Percentiles rank a stretch among this genome's conserved stretches.
These are phyloP conservation scores for Pichia sp. DNA, from an alignment of 1,139 yeast species.

Conservation along the genomic window DNA sequence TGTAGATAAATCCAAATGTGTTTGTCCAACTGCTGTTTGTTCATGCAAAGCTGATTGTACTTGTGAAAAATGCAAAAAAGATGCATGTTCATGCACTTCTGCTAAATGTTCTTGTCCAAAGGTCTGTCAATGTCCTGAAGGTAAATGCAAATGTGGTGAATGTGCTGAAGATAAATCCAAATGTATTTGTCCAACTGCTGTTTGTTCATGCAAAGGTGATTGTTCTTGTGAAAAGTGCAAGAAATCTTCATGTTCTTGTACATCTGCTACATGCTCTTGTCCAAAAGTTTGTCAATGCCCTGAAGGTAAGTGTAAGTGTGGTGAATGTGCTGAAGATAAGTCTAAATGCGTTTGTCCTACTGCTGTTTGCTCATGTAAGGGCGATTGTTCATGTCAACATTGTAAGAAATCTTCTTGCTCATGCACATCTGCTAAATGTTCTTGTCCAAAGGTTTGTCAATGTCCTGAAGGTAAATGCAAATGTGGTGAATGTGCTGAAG, in stretches of 20 bases:
- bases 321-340: slow-evolving; percentile 6
- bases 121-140: slow-evolving; percentile 14
- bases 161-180: slow-evolving; percentile 4
- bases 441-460: slow-evolving; percentile 8
- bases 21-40: too few relatives aligned
- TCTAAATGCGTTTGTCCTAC: slow-evolving; percentile 10
- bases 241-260: too few relatives aligned
- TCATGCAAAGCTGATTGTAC: too few relatives aligned
- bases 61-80: too few relatives aligned
- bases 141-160: slow-evolving; percentile 14
- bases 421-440: slow-evolving; percentile 5
- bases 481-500: slow-evolving; percentile 10
- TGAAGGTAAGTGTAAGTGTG: slow-evolving; percentile 9
- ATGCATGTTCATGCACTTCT: too few relatives aligned
- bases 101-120: too few relatives aligned
- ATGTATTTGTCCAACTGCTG: slow-evolving; percentile 11
- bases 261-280: slow-evolving; percentile 9
- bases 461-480: slow-evolving; percentile 6
- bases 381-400: slow-evolving; percentile 8
- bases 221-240: background rate
- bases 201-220: slow-evolving; percentile 6
- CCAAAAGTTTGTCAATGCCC: slow-evolving; percentile 13
- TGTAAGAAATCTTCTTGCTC: slow-evolving; percentile 11
- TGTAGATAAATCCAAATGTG: too few relatives aligned
- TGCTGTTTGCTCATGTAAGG: slow-evolving; percentile 10